These are phyloP conservation scores for Xylariaceae sp. DNA, from an alignment of 2,329 filamentous ascomycete genomes.

Conservation along the genomic window DNA sequence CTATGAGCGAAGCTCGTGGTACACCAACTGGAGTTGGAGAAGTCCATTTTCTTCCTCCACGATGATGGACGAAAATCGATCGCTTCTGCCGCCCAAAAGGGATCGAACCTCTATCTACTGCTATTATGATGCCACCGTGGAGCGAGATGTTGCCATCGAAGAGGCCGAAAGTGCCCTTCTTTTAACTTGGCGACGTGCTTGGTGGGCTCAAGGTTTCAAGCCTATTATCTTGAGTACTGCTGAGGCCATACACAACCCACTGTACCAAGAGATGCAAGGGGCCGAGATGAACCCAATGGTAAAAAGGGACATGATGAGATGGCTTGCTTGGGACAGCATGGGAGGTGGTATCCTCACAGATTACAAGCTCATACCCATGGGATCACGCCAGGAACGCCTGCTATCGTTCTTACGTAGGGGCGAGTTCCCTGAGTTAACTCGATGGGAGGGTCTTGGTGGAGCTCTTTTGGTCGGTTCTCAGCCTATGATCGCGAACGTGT, in stretches of 20 bases:
- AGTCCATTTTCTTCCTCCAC: conserved; percentile 81
- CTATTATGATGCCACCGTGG: conserved; percentile 70
- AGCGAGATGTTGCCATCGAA: conserved; percentile 57
- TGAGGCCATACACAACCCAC: conserved; percentile 77
- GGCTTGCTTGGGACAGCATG: conserved; percentile 93
- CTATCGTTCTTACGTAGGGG: conserved; percentile 69
- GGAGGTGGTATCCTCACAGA: conserved; percentile 75
- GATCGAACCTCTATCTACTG: conserved; percentile 76
- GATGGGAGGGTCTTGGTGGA: conserved; percentile 65
- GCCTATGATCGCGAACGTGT: conserved; percentile 55
- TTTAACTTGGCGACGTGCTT: conserved; percentile 83
- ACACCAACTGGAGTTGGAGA: conserved; percentile 83
- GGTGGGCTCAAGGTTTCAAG: conserved; percentile 91
- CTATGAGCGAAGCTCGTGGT: conserved; percentile 75
- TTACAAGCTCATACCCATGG: conserved; percentile 82
- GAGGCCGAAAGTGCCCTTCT: conserved; percentile 74
- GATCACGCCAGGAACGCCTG: conserved; percentile 63
- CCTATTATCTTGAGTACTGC: conserved; percentile 73
- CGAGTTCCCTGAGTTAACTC: conserved; percentile 66
- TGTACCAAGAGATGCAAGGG: conserved; percentile 65
- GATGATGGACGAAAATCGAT: conserved; percentile 73
- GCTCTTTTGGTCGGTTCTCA: conserved; percentile 70
- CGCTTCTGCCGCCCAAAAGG: conserved; percentile 71
- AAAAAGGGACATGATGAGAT: conserved; percentile 69
- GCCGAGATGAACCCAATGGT: conserved; percentile 56